Evolutionary conservation across 2,329 filamentous ascomycete species (phyloP).

Genomic region (Trichoderma koningii): DNA sequence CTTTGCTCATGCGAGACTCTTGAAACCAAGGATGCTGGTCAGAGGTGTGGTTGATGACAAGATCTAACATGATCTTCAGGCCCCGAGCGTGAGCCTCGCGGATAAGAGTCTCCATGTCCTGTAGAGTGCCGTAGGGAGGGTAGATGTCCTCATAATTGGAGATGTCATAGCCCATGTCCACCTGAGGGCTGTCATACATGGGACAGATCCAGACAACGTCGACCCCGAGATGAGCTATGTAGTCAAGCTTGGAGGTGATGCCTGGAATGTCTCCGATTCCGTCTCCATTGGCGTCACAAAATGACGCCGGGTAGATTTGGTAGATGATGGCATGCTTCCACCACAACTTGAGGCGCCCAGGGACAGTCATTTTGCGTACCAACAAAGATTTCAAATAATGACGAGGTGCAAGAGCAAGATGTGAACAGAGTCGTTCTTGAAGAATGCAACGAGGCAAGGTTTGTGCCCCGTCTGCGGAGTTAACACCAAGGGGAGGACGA

Average conservation of each 20-base stretch:
- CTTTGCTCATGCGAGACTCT: constrained; percentile 62
- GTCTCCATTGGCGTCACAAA: constrained; percentile 58
- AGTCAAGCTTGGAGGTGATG: constrained; percentile 63
- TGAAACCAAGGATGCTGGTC: constrained; percentile 72
- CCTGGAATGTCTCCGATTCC: constrained; percentile 64
- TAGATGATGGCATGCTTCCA: constrained; percentile 62
- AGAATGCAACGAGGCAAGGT: too few relatives aligned
- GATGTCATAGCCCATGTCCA: constrained; percentile 73
- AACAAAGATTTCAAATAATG: neutral
- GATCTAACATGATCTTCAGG: constrained; percentile 72
- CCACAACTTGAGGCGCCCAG: constrained; percentile 42
- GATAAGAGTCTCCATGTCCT: constrained; percentile 65
- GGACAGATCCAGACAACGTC: constrained; percentile 70
- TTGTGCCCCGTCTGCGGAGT: too few relatives aligned
- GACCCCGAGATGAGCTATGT: constrained; percentile 61
- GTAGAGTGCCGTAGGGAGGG: constrained; percentile 65
- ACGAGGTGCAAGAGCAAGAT: neutral
- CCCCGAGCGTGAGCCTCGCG: constrained; percentile 60
- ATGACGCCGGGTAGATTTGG: constrained; percentile 62
- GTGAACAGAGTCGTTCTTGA: too few relatives aligned
- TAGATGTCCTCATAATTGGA: constrained; percentile 68
- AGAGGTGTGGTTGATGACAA: constrained; percentile 78
- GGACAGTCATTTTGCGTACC: constrained; percentile 33
- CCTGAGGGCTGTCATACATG: constrained; percentile 64
- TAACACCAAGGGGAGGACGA: neutral